phyloP scores from a whole-genome alignment of 805 yeast genomes.

The Spathaspora sp. region DNA sequence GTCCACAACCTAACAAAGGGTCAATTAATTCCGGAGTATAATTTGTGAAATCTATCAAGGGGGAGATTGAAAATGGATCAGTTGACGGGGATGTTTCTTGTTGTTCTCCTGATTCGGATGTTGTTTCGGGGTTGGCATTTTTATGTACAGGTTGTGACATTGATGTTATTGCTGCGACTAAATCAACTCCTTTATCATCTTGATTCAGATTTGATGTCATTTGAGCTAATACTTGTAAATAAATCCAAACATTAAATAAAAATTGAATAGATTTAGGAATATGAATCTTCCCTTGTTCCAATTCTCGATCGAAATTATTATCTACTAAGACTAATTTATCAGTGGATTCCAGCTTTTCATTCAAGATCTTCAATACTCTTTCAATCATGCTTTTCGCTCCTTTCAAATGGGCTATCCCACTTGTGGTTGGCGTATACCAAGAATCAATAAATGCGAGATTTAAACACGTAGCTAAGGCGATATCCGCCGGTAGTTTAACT shows the following conservation, averaged over 20 bases:
- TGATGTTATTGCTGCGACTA: conserved; percentile 38
- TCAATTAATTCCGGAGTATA: conserved; percentile 44
- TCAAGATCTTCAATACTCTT: conserved; percentile 34
- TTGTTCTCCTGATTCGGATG: background rate
- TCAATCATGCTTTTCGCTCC: conserved; percentile 64
- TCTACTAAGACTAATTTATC: conserved; percentile 27
- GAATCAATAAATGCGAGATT: conserved; percentile 63
- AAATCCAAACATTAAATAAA: conserved; percentile 62
- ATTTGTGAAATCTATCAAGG: conserved; percentile 36
- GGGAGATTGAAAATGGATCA: conserved; percentile 2
- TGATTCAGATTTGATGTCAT: conserved; percentile 51
- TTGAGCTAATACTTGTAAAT: conserved; percentile 64
- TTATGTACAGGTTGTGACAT: conserved; percentile 26
- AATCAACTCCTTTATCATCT: conserved; percentile 41
- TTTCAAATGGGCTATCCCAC: conserved; percentile 65
- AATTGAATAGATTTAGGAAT: conserved; percentile 47
- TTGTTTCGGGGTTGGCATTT: background rate
- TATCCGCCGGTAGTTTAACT: conserved; percentile 49
- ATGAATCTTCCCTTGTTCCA: conserved; percentile 14
- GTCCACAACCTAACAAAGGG: conserved; percentile 67
- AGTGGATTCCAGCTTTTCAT: conserved; percentile 16
- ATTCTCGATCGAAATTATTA: conserved; percentile 27
- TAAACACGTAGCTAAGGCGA: conserved; percentile 63
- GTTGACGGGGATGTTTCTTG: background rate
- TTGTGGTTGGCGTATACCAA: conserved; percentile 65